These are phyloP conservation scores for Suzukiozyma palmioleophila DNA, from an alignment of 1,139 yeast species.

Conservation along the genomic window DNA sequence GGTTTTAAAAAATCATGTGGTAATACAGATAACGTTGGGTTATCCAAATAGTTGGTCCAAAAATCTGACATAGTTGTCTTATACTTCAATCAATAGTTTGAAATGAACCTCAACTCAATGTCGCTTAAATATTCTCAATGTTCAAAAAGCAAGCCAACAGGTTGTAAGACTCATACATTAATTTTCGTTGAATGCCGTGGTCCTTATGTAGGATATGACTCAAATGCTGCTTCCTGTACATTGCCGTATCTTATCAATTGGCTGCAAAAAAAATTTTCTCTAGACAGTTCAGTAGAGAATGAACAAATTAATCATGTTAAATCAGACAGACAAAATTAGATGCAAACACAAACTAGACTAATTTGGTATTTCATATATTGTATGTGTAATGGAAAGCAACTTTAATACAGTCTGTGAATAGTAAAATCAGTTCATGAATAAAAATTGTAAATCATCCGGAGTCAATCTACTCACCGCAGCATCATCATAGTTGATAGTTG, in stretches of 20 bases:
- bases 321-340: too few relatives aligned
- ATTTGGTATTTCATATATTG: too few relatives aligned
- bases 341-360: too few relatives aligned
- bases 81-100: not conserved
- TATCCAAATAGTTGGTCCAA: conserved; percentile 71
- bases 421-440: conserved; percentile 65
- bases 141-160: not conserved
- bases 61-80: conserved; percentile 24
- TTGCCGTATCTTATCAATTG: not conserved
- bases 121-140: not conserved
- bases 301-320: too few relatives aligned
- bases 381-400: too few relatives aligned
- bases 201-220: not conserved
- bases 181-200: not conserved
- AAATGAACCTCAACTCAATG: not conserved
- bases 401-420: too few relatives aligned
- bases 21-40: conserved; percentile 78
- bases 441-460: conserved; percentile 90
- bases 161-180: not conserved
- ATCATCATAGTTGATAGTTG: conserved; percentile 89
- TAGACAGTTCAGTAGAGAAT: too few relatives aligned
- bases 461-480: conserved; percentile 84
- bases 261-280: not conserved
- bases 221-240: not conserved
- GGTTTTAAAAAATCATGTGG: conserved; percentile 89